Conservation (phyloP, 768 basidiomycete species). For the Macrolepiota fuliginosa region DNA sequence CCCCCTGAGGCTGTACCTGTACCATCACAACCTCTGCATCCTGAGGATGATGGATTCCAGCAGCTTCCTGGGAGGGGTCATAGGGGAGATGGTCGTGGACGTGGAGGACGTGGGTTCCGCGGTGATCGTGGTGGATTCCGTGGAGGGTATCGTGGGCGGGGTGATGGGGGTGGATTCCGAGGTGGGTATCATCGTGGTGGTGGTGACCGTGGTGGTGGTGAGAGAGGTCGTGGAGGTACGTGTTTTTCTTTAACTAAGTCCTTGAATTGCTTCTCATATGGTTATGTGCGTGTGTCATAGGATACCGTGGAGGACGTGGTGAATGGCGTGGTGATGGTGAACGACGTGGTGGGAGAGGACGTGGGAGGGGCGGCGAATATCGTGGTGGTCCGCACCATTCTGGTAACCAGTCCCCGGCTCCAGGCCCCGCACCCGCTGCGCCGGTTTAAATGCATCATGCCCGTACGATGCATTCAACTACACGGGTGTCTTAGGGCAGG, state of each 20-base stretch:
- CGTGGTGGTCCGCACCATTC: not conserved
- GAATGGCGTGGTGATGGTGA: constrained; percentile 52
- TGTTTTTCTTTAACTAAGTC: not conserved
- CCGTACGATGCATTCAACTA: not conserved
- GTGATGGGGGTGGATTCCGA: constrained; percentile 32
- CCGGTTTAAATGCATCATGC: not conserved
- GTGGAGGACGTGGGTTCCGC: constrained; percentile 34
- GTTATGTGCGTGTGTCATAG: constrained; percentile 15
- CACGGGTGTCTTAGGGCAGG: not conserved
- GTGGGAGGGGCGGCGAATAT: not conserved
- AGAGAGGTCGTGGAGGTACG: constrained; percentile 31
- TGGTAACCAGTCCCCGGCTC: not conserved
- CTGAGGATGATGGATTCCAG: constrained; percentile 66
- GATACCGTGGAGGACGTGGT: constrained; percentile 36
- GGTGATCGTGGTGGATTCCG: constrained; percentile 22
- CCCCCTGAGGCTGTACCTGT: constrained; percentile 19
- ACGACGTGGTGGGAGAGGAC: constrained; percentile 32
- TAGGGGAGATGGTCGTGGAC: constrained; percentile 45
- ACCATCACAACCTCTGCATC: constrained; percentile 13
- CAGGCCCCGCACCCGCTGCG: constrained; percentile 2
- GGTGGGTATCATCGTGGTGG: constrained; percentile 33
- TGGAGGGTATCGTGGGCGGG: constrained; percentile 23
- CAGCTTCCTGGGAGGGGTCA: constrained; percentile 23
- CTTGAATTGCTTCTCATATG: not conserved
- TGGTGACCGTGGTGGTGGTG: constrained; percentile 24